phyloP scores from a whole-genome alignment of 1,284 basidiomycete species.

The Ustilago sp. region DNA sequence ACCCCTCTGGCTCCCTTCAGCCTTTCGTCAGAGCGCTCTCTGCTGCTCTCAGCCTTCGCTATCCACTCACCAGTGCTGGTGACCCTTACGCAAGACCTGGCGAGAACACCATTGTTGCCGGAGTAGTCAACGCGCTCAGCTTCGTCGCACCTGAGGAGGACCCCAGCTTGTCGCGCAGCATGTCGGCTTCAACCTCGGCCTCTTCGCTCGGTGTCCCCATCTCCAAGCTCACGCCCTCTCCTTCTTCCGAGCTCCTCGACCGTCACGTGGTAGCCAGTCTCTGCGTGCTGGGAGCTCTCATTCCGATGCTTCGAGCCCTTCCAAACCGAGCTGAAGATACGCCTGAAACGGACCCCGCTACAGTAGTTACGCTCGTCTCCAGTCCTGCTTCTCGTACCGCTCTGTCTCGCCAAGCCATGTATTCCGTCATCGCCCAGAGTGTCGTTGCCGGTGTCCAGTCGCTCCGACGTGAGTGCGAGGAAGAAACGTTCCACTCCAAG shows the following conservation, averaged over 20 bases:
- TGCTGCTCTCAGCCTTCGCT: slow-evolving; percentile 59
- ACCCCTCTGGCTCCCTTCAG: slow-evolving; percentile 45
- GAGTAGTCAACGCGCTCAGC: slow-evolving; percentile 63
- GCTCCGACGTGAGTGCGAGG: slow-evolving; percentile 56
- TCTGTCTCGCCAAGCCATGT: slow-evolving; percentile 50
- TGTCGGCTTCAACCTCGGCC: slow-evolving; percentile 31
- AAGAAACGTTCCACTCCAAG: slow-evolving; percentile 50
- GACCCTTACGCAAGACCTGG: slow-evolving; percentile 67
- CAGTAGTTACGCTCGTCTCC: slow-evolving; percentile 50
- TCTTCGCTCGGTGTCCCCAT: slow-evolving; percentile 35
- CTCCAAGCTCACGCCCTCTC: slow-evolving; percentile 37
- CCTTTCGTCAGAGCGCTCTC: slow-evolving; percentile 58
- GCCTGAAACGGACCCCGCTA: slow-evolving; percentile 29
- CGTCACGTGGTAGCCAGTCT: slow-evolving; percentile 58
- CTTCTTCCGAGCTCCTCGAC: slow-evolving; percentile 45
- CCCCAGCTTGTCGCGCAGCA: slow-evolving; percentile 20
- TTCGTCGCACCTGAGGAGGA: slow-evolving; percentile 51
- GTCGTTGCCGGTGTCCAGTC: slow-evolving; percentile 53
- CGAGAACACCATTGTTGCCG: slow-evolving; percentile 58
- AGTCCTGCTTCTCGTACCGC: slow-evolving; percentile 49
- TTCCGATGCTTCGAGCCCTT: slow-evolving; percentile 46
- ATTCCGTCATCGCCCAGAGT: slow-evolving; percentile 54
- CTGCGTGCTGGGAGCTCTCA: slow-evolving; percentile 48
- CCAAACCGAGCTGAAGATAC: slow-evolving; percentile 39
- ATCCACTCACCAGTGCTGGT: slow-evolving; percentile 63